Evolutionary conservation across 2,329 filamentous ascomycete species (phyloP).

Genomic region (Colletotrichum orchidophilum): DNA sequence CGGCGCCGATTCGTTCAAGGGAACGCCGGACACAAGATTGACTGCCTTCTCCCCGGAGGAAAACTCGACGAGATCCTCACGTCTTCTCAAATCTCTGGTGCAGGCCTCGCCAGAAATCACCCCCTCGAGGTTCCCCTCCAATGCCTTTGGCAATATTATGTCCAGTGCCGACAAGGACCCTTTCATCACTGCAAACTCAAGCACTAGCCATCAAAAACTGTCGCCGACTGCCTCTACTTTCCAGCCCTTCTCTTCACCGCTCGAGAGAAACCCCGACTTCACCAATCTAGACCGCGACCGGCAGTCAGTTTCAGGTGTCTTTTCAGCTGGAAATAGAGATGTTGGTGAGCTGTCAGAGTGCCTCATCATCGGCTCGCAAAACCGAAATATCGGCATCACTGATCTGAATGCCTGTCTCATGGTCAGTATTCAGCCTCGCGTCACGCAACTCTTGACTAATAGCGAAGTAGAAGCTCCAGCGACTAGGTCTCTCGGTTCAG

Average conservation of each 20-base stretch:
- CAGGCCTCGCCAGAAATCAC: conserved; percentile 42
- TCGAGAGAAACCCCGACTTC: neutral
- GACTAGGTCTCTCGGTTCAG: conserved; percentile 44
- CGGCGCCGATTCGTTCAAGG: conserved; percentile 65
- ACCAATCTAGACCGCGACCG: neutral
- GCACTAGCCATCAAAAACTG: conserved; percentile 54
- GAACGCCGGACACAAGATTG: conserved; percentile 71
- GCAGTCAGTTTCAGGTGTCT: neutral
- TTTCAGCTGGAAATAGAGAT: neutral
- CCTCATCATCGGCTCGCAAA: conserved; percentile 15
- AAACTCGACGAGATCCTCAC: conserved; percentile 54
- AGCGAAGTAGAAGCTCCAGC: conserved; percentile 34
- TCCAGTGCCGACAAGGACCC: conserved; percentile 59
- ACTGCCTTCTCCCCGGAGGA: conserved; percentile 73
- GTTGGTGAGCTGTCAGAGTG: conserved; percentile 12
- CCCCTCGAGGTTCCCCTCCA: conserved; percentile 39
- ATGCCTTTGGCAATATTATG: conserved; percentile 38
- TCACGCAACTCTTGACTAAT: neutral
- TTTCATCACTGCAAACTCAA: conserved; percentile 56
- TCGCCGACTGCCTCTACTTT: conserved; percentile 73
- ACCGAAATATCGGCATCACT: conserved; percentile 34
- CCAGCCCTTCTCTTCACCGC: conserved; percentile 55
- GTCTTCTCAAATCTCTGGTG: conserved; percentile 45
- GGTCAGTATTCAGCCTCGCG: conserved; percentile 46
- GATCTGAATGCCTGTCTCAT: conserved; percentile 56